Evolutionary conservation across 345 rosid genomes (phyloP), one percentile per base, ranked within the genome.

Genomic region (Corchorus capsularis): DNA sequence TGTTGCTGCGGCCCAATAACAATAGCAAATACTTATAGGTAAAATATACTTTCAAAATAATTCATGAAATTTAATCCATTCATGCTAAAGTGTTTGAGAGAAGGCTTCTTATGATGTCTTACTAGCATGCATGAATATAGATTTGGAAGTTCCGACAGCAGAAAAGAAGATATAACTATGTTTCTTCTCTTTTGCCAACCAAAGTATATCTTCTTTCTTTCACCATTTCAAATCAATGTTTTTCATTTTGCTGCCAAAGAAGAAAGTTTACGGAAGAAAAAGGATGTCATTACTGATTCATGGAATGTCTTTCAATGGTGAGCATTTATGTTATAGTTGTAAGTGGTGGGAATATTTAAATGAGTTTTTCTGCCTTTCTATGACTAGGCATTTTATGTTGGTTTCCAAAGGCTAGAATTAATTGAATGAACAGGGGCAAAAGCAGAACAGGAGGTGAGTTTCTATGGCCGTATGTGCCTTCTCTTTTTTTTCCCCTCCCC

Each of bases 1-100:
- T 82, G 45, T 84, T 95, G 82, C 75, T 82, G 14, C 87, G 87
- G 66, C 41, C 86, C 72, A 82, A 76, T 85, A 82, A 73, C 87
- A 82, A 62, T 75, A 80, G 68, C 82, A 85, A 57, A 45, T 77
- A 78, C 32, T 71, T 71, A 62, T 76, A 86, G 87, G 89, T 88
- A 83, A 84, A 78, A 65, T 70, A 6, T 64, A 45, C 62, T 66
- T 66, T 79, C 60, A 70, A 74, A 74, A 6, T 49, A 34, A 16
- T 74, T 49, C 57, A 63, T 34, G 22, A 49, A 74, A 41, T 74
- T 47, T 49, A 73, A 74, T 74, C 69, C 50, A 19, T 53, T 50
- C 34, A 16, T 74, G 70, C 55, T 50, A 10, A 74, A 35, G 39
- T 47, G 9, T 45, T 53, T 47, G 35, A 19, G 12, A 32, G 11